Evolutionary conservation across 345 rosid genomes (phyloP).

Genomic region (Eucalyptus marginata): DNA sequence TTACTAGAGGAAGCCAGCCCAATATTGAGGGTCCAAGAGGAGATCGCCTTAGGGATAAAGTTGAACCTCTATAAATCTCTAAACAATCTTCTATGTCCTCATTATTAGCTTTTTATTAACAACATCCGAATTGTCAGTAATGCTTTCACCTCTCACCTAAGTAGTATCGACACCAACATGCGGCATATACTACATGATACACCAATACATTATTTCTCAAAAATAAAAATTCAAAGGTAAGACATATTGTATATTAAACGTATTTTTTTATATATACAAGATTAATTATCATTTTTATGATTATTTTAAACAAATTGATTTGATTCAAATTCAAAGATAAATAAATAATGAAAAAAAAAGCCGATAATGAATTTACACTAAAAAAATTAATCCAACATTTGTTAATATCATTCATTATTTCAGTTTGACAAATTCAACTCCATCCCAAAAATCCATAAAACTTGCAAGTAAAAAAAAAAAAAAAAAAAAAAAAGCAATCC

Average conservation of each 20-base stretch:
- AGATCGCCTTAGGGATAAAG: background rate
- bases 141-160: too few species aligned
- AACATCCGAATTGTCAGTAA: rapidly evolving
- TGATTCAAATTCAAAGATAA: too few species aligned
- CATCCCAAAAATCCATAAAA: rapidly evolving
- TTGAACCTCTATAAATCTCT: rapidly evolving
- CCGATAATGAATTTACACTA: rapidly evolving
- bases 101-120: background rate
- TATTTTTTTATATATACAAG: too few species aligned
- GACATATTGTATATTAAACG: too few species aligned
- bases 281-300: too few species aligned
- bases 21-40: background rate
- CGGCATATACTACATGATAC: rapidly evolving
- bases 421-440: too few species aligned
- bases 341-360: too few species aligned
- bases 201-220: rapidly evolving
- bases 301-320: too few species aligned
- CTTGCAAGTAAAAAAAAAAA: too few species aligned
- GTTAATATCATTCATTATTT: too few species aligned
- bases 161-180: rapidly evolving
- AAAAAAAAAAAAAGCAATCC: too few species aligned
- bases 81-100: rapidly evolving
- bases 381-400: rapidly evolving
- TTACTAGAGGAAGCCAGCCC: background rate
- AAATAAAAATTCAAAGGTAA: rapidly evolving